These are phyloP conservation scores for Oryza punctata DNA, from an alignment of 176 grass and related monocot species.

Conservation along the genomic window DNA sequence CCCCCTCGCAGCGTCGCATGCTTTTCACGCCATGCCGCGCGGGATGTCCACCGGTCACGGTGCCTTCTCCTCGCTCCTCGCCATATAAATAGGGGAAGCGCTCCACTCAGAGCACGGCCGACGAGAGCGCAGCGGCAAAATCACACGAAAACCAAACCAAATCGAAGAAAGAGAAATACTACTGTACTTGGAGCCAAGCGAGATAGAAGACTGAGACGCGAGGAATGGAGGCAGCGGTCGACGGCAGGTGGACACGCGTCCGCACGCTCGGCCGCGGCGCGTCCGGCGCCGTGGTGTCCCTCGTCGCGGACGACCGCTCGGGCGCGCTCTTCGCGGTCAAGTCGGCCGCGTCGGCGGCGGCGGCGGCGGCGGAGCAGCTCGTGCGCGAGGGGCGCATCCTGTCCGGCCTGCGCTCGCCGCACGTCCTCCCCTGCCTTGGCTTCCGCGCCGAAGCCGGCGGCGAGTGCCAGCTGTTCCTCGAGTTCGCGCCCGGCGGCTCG, in stretches of 20 bases:
- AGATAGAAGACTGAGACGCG: not conserved
- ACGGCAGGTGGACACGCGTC: conserved; percentile 50
- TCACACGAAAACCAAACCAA: conserved; percentile 3
- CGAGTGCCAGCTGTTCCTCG: conserved; percentile 63
- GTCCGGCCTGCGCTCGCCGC: conserved; percentile 55
- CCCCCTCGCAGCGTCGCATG: not conserved
- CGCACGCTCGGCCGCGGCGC: conserved; percentile 59
- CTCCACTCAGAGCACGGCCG: conserved; percentile 4
- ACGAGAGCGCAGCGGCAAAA: conserved; percentile 4
- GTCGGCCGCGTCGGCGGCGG: conserved; percentile 32
- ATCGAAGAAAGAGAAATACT: not conserved
- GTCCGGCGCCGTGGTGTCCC: conserved; percentile 47
- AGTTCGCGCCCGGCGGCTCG: conserved; percentile 69
- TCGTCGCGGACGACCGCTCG: conserved; percentile 36
- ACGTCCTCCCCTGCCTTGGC: conserved; percentile 63
- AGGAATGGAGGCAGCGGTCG: conserved; percentile 29
- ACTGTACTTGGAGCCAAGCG: not conserved
- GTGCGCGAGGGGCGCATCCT: conserved; percentile 58
- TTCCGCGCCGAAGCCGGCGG: conserved; percentile 7
- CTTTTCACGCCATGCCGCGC: conserved; percentile 25
- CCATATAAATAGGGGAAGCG: conserved; percentile 20
- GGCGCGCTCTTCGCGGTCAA: conserved; percentile 74
- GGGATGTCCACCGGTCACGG: not conserved
- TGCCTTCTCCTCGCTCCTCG: not conserved
- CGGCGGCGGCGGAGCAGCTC: conserved; percentile 34